Evolutionary conservation across 805 yeast genomes (phyloP), one percentile per base, ranked within the genome.

Genomic region (Tetrapisispora namnaoensis): DNA sequence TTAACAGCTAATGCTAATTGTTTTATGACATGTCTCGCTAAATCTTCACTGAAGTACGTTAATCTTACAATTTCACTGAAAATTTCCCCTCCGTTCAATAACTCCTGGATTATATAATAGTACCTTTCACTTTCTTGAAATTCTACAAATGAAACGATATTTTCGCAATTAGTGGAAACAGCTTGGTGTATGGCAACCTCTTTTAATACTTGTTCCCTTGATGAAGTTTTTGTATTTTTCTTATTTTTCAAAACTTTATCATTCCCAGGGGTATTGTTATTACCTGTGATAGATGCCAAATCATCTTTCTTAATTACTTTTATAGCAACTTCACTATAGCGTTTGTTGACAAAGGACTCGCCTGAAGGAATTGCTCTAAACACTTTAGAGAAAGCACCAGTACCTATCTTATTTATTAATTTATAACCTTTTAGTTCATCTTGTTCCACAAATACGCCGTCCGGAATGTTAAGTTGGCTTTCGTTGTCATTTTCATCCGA

Each of bases 381-480:
- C n/a, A 85, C 95, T 27, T 77, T 74, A 2, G 90, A 82, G 55
- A 85, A 85, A 0, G 93, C 90, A 18, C 95, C 95, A 60, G 85
- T 90, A 16, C 95, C 95, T 51, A 85, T 74, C 58, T 74, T 71
- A 44, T 70, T 69, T 2, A 72, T 50, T 21, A 78, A 58, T 47
- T 60, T 62, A 56, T 73, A 78, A 6, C 57, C 62, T 40, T 40
- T 58, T n/a, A 65, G 48, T 42, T 60, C 63, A 38, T 59, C 55
- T 54, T 74, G 78, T 42, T 68, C 68, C 13, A 59, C 57, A 22
- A 68, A 65, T 18, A 38, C 13, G 4, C 22, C 42, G 14, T 47
- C 47, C 7, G 50, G 46, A 2, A 35, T 32, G 21, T 44, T 44
- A 5, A 45, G n/a, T 39, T 35, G 44, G 30, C 44, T 42, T 13